Conservation (phyloP, 2,329 filamentous ascomycete species). For the Boeremia exigua region DNA sequence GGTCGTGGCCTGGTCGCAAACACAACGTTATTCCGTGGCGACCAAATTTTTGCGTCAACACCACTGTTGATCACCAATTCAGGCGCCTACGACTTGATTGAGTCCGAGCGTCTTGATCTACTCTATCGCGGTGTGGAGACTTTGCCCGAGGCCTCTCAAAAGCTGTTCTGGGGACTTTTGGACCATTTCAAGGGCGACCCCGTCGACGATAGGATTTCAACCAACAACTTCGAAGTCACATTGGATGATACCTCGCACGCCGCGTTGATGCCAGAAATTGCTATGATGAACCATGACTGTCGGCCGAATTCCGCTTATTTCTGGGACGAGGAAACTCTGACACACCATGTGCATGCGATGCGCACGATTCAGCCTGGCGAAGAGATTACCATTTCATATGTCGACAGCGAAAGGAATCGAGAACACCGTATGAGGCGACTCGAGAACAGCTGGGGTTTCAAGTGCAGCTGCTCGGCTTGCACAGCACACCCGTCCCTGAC, state of each 20-base stretch:
- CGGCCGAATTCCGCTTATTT: constrained; percentile 51
- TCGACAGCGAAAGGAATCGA: constrained; percentile 45
- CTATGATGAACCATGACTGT: constrained; percentile 48
- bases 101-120: constrained; percentile 34
- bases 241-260: constrained; percentile 33
- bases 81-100: constrained; percentile 30
- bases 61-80: constrained; percentile 40
- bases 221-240: constrained; percentile 43
- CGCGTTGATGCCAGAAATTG: constrained; percentile 44
- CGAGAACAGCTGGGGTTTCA: constrained; percentile 49
- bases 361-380: constrained; percentile 47
- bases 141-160: constrained; percentile 28
- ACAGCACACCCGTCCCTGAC: constrained; percentile 35
- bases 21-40: constrained; percentile 42
- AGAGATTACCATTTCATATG: constrained; percentile 54
- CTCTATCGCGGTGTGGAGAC: constrained; percentile 35
- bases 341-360: constrained; percentile 50
- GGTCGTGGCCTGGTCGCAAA: constrained; percentile 44
- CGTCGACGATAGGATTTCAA: constrained; percentile 44
- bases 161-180: constrained; percentile 38
- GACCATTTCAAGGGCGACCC: constrained; percentile 40
- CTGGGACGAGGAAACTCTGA: constrained; percentile 47
- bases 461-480: constrained; percentile 49
- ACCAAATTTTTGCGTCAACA: constrained; percentile 43
- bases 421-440: constrained; percentile 40